phyloP scores from a whole-genome alignment of 352 stramenopile species.

The Globisporangium viniferum region DNA sequence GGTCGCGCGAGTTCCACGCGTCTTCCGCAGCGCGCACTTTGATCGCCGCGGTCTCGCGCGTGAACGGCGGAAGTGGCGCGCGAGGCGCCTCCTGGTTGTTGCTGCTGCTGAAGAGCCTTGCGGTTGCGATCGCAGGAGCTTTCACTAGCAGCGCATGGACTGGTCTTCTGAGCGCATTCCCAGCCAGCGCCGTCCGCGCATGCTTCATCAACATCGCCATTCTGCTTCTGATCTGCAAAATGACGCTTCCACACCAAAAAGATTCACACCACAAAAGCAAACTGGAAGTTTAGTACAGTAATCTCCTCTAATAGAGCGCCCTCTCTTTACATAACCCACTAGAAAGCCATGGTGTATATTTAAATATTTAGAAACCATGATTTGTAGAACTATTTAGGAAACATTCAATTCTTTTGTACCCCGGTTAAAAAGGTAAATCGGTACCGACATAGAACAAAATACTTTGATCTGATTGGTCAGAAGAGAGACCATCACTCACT shows the following conservation, averaged over 20 bases:
- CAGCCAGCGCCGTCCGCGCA: not conserved
- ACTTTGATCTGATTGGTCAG: too few species aligned
- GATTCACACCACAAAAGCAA: too few species aligned
- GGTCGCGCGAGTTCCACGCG: slow-evolving; percentile 85
- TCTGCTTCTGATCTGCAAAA: not conserved
- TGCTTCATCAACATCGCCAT: not conserved
- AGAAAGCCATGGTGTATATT: too few species aligned
- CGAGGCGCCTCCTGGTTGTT: slow-evolving; percentile 14
- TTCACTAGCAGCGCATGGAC: not conserved
- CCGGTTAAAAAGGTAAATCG: too few species aligned
- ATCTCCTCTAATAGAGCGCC: not conserved
- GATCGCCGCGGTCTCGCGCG: slow-evolving; percentile 56
- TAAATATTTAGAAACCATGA: too few species aligned
- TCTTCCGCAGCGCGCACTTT: slow-evolving; percentile 88
- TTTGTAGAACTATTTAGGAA: too few species aligned
- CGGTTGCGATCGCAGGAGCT: not conserved
- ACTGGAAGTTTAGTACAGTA: not conserved
- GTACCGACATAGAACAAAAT: too few species aligned
- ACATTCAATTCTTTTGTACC: too few species aligned
- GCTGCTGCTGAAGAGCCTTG: not conserved
- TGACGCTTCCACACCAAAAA: too few species aligned
- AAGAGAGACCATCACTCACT: too few species aligned
- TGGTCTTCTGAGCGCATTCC: not conserved
- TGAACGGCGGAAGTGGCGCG: slow-evolving; percentile 76
- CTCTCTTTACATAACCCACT: too few species aligned